Base-by-base conservation (phyloP, 2,329 filamentous ascomycete genomes). In the Claviceps quebecensis region DNA sequence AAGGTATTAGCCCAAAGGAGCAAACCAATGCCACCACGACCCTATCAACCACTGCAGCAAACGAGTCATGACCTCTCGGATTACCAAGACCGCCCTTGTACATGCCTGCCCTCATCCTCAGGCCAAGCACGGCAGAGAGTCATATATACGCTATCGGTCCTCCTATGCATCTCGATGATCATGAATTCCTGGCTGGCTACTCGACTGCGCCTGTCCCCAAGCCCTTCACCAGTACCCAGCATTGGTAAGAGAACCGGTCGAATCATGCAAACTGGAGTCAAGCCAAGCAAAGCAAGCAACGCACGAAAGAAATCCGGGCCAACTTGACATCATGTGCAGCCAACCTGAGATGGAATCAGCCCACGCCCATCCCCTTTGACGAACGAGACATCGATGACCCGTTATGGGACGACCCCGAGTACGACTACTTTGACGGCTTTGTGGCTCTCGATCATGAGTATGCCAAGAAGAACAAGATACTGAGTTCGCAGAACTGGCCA, bases 401-500 rank as follows among this genome's bases (percentile, higher is more conserved):
- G 17, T 40, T 49, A 43, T 52, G 50, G 50, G 50, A 52, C 29
- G 22, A 46, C 17, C 50, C 50, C 46, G 50, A 52, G 17, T 40
- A 23, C 39, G 23, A 52, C 22, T 44, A 38, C 8, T 45, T 45
- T 16, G 26, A 40, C 16, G 50, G 44, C 19, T 48, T 34, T 38
- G 23, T 52, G 17, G 50, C 50, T 37, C 45, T 52, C 17, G 22
- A 50, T 36, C 38, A 63, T 43, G 53, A 57, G 5, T 62, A 52
- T 50, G 56, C 53, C 7, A 40, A 36, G 16, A 14, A 47, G 2
- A 57, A 60, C 13, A 56, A 41, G 9, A 55, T 65, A 17, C 56
- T 50, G 2, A 50, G 17, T 1, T 56, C 63, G 1, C 60, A 63
- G 48, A 47, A 56, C 5, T 65, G 64, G 47, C 63, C 63, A 0